Evolutionary conservation across 192 early-diverging fungal species (phyloP), one percentile per base, ranked within the genome.

Genomic region (Coemansia sp.): DNA sequence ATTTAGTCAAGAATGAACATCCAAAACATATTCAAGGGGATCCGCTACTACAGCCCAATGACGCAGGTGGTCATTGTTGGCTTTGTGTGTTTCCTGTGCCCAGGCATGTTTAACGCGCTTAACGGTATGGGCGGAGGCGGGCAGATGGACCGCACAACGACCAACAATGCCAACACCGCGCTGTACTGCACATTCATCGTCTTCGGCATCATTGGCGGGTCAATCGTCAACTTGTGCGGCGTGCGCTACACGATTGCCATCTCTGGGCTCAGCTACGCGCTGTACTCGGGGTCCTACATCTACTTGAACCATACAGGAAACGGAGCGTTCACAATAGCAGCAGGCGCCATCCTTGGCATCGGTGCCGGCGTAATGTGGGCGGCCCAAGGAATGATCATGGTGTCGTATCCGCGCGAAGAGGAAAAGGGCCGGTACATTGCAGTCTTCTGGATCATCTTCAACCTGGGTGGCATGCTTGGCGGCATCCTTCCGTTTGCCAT

Each of bases 361-460:
- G 89, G 89, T 62, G 91, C 91, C 9, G 91, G 89, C 66, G 84
- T 94, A 63, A 69, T 90, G 45, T 86, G 86, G 83, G 86, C 90
- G 8, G 87, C 88, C n/a, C 88, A 90, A 64, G 86, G 90, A 43
- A 86, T 87, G 71, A 90, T 94, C 66, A 90, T 92, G 87, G 84
- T 92, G 67, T 87, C 93, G 51, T 93, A 94, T 74, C 91, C 93
- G 28, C 68, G 72, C 25, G 91, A 93, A 67, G 64, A 84, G n/a
- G 83, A 89, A 35, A 93, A 93, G 84, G 91, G 90, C 28, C 85
- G 85, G 60, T 91, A 82, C 78, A 91, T 94, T 60, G 86, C 86
- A 35, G 85, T 89, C 52, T 94, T 94, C 85, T 94, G 93, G 93
- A 86, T 87, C 63, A 86, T 93, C 48, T 94, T 92, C 82, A 90